phyloP scores from a whole-genome alignment of 345 rosid species.

The Syzygium aromaticum region DNA sequence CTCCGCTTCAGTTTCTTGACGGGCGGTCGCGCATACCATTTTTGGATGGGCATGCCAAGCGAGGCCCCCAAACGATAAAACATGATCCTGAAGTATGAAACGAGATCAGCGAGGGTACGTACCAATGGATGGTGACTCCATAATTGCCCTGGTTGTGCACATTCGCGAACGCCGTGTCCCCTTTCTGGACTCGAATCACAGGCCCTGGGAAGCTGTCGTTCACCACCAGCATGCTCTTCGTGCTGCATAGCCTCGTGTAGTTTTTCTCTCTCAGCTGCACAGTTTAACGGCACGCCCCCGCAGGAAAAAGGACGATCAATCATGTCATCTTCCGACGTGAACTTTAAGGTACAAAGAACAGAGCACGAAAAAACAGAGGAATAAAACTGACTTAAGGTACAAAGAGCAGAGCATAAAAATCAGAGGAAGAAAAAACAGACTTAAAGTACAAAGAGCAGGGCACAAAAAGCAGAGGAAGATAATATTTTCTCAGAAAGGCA shows the following conservation, averaged over 20 bases:
- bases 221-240: conserved; percentile 9
- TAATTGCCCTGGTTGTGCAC: conserved; percentile 3
- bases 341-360: background rate
- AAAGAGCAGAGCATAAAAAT: background rate
- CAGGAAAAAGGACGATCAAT: background rate
- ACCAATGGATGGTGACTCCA: conserved; percentile 9
- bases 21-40: background rate
- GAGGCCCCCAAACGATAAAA: background rate
- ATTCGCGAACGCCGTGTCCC: conserved; percentile 6
- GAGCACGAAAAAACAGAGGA: background rate
- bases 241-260: conserved; percentile 5
- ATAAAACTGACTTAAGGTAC: background rate
- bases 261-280: conserved; percentile 1
- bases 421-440: background rate
- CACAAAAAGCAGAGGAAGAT: background rate
- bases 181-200: background rate
- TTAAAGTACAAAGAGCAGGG: background rate
- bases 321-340: background rate
- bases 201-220: conserved; percentile 13
- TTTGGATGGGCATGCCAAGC: background rate
- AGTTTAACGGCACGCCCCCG: background rate
- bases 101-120: background rate
- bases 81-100: background rate
- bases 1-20: background rate
- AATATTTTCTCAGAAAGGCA: too few relatives aligned